These are phyloP conservation scores for Aotearoamyces nothofagi DNA, from an alignment of 2,329 filamentous ascomycete species.

Conservation along the genomic window DNA sequence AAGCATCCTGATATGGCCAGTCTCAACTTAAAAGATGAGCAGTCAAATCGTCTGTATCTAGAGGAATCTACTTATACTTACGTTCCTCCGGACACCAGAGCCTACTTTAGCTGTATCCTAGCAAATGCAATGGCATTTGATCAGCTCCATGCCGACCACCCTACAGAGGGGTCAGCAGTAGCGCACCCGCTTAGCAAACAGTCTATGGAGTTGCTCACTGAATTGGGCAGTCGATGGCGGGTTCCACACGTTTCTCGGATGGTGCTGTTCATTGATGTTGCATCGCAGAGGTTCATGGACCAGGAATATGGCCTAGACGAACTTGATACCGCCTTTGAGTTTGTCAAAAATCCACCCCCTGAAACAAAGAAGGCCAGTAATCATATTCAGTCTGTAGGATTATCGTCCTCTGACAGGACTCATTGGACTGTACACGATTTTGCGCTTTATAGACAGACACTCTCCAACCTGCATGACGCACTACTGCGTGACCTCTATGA, in stretches of 20 bases:
- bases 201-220: conserved; percentile 69
- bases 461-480: conserved; percentile 64
- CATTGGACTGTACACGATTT: conserved; percentile 57
- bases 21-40: conserved; percentile 16
- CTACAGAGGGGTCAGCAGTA: conserved; percentile 26
- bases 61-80: conserved; percentile 68
- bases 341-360: conserved; percentile 56
- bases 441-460: conserved; percentile 56
- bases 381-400: conserved; percentile 22
- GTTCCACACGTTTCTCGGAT: conserved; percentile 70
- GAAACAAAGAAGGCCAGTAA: conserved; percentile 35
- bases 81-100: conserved; percentile 70
- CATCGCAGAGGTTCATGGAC: conserved; percentile 71
- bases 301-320: conserved; percentile 70
- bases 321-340: conserved; percentile 69
- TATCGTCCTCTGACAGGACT: conserved; percentile 40
- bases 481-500: conserved; percentile 79
- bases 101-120: conserved; percentile 71
- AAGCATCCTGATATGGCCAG: conserved; percentile 19
- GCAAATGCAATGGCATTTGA: conserved; percentile 59
- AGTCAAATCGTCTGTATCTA: conserved; percentile 17
- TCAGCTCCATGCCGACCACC: conserved; percentile 35
- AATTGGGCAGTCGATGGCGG: conserved; percentile 79
- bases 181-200: conserved; percentile 50
- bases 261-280: conserved; percentile 71